Base-by-base conservation (phyloP, 1,139 yeast species). In the Groenewaldozyma sp. region DNA sequence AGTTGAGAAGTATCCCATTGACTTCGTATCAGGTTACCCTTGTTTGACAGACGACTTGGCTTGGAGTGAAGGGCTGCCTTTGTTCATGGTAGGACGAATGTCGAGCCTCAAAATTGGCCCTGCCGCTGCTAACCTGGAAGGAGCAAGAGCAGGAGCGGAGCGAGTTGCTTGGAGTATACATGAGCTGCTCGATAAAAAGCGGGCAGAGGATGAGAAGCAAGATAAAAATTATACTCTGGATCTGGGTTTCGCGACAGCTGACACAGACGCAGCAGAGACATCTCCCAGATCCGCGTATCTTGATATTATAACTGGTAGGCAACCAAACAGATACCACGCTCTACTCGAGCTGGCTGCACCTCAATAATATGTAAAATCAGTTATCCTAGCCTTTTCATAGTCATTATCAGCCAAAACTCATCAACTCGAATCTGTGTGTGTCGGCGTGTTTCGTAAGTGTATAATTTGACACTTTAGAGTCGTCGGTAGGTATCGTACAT, bases 81-180 rank as follows among this genome's bases (percentile, higher is more conserved):
- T 70, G 18, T 70, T 64, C 44, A 55, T 69, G 59, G 47, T 65
- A 4, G 74, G 74, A 1, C 67, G 70, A 44, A 63, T 68, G 46
- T 73, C 74, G 1, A 63, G 68, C 13, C 53, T 70, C 14, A 55
- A 63, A 42, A 61, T 68, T 42, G 74, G 74, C 1, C 74, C 74
- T 1, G 64, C 73, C 0, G 63, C 71, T n/a, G 74, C 74, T 1
- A 70, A 70, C 44, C 51, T 70, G 31, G 74, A 68, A 43, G 74
- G 74, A 2, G 73, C 73, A 0, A 50, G 75, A 26, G 48, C 63
- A 10, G 73, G 73, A 2, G 73, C 74, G 0, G 75, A 70, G 47
- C 48, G 74, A 39, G 61, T 68, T 24, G 73, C 45, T 17, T 29
- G 33, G 33, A 18, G 33, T 9, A 29, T 29, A 16, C 33, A 29